Conservation (phyloP, 129 eudicot species). For the Centella asiatica region DNA sequence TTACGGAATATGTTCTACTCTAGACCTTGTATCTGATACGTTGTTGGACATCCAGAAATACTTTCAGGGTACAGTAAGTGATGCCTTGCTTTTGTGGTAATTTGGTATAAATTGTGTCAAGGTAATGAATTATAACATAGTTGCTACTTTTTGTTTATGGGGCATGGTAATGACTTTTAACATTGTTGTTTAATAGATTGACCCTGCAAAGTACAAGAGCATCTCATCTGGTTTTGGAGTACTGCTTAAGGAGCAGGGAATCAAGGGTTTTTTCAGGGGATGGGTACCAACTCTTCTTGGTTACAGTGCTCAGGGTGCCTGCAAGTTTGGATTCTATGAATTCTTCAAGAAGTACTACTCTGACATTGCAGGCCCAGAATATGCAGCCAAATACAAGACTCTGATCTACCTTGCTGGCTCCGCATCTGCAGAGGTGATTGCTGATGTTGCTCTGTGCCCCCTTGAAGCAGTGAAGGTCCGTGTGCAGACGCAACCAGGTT, state of each 20-base stretch:
- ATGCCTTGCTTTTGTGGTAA: background rate
- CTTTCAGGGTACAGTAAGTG: background rate
- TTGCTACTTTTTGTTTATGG: background rate
- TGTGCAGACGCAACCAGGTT: slow-evolving; percentile 76
- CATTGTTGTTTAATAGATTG: slow-evolving; percentile 31
- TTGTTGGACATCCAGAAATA: too few species aligned
- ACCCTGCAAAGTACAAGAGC: slow-evolving; percentile 70
- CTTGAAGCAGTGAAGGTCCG: slow-evolving; percentile 83
- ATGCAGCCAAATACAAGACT: slow-evolving; percentile 73
- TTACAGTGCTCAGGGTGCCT: slow-evolving; percentile 82
- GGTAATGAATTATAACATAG: background rate
- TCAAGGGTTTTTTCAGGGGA: slow-evolving; percentile 58
- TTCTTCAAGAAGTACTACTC: slow-evolving; percentile 76
- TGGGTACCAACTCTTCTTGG: slow-evolving; percentile 76
- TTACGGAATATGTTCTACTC: background rate
- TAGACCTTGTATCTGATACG: too few species aligned
- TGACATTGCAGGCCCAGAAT: slow-evolving; percentile 64
- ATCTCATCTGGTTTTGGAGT: slow-evolving; percentile 61
- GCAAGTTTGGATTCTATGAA: slow-evolving; percentile 78
- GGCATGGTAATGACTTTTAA: background rate
- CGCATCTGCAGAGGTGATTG: slow-evolving; percentile 79
- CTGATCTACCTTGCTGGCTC: slow-evolving; percentile 74
- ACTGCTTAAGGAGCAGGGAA: slow-evolving; percentile 58
- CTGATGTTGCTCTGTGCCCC: slow-evolving; percentile 76
- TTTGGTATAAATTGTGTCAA: background rate